phyloP scores from a whole-genome alignment of 352 stramenopile genomes.

The Phytopythium delawarense region DNA sequence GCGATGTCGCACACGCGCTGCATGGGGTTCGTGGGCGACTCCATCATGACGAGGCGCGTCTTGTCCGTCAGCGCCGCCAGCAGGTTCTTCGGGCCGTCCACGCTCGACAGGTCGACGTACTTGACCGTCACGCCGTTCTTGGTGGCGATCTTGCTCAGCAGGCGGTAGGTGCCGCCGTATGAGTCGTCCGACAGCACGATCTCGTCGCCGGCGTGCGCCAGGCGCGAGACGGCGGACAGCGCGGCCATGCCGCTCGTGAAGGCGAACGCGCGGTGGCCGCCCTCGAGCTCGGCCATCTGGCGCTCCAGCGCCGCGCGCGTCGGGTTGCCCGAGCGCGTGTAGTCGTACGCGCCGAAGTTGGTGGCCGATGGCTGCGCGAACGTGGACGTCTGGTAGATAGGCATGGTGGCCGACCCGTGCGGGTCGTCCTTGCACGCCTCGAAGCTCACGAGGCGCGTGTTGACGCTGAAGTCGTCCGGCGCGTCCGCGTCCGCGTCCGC shows the following conservation, averaged over 20 bases:
- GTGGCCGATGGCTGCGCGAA: constrained; percentile 88
- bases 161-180: constrained; percentile 95
- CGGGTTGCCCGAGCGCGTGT: constrained; percentile 92
- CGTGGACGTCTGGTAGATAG: constrained; percentile 91
- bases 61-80: constrained; percentile 45
- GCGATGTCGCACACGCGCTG: constrained; percentile 93
- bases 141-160: constrained; percentile 86
- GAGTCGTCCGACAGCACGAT: constrained; percentile 94
- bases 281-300: constrained; percentile 85
- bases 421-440: constrained; percentile 87
- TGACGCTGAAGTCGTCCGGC: constrained; percentile 56
- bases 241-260: constrained; percentile 96
- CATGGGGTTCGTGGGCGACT: constrained; percentile 97
- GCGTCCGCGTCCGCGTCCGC: constrained; percentile 16
- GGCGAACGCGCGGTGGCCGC: constrained; percentile 75
- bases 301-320: constrained; percentile 91
- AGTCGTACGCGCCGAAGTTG: constrained; percentile 92
- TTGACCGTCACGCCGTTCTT: constrained; percentile 76
- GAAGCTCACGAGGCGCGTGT: constrained; percentile 72
- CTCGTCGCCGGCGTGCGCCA: constrained; percentile 88
- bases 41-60: constrained; percentile 95
- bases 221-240: constrained; percentile 88
- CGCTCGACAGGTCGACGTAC: constrained; percentile 84
- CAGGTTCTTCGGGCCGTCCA: constrained; percentile 60
- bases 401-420: constrained; percentile 87